Conservation (phyloP, 2,329 filamentous ascomycete genomes). For the Cladobotryum mycophilum region DNA sequence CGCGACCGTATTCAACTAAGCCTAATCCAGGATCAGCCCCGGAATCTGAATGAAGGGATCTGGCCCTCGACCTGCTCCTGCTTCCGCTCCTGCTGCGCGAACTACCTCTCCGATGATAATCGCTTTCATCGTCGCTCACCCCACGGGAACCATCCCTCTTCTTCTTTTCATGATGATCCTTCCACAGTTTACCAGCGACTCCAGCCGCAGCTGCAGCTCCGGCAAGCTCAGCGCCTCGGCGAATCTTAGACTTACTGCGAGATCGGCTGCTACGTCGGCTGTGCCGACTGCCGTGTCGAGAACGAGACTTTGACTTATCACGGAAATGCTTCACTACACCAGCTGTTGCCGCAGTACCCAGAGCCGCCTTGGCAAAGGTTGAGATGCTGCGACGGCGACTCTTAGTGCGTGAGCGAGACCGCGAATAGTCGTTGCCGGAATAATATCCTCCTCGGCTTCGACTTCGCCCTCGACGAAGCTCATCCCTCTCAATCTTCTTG, state of each 20-base stretch:
- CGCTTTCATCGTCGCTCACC: slow-evolving; percentile 28
- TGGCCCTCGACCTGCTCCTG: slow-evolving; percentile 47
- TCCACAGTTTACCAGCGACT: slow-evolving; percentile 55
- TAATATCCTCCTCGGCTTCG: slow-evolving; percentile 38
- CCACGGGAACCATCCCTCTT: slow-evolving; percentile 23
- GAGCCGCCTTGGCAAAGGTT: slow-evolving; percentile 48
- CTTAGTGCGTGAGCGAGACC: slow-evolving; percentile 34
- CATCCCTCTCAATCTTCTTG: slow-evolving; percentile 55
- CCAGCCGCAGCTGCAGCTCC: slow-evolving; percentile 55
- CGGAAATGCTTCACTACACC: slow-evolving; percentile 53
- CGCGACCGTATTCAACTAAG: slow-evolving; percentile 60
- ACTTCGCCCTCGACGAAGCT: slow-evolving; percentile 50
- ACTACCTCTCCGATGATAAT: slow-evolving; percentile 28
- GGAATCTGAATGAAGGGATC: slow-evolving; percentile 44
- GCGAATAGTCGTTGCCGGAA: slow-evolving; percentile 36
- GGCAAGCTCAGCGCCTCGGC: slow-evolving; percentile 54
- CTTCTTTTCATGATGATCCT: slow-evolving; percentile 51
- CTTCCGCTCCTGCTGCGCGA: slow-evolving; percentile 30
- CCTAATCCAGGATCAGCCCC: slow-evolving; percentile 61
- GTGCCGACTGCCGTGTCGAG: slow-evolving; percentile 17
- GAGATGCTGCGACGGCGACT: slow-evolving; percentile 40
- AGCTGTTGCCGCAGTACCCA: slow-evolving; percentile 52
- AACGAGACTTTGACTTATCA: slow-evolving; percentile 42
- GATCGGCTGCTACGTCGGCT: slow-evolving; percentile 26
- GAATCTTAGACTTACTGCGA: slow-evolving; percentile 41